phyloP scores from a whole-genome alignment of 768 basidiomycete species.

The Pisolithus marmoratus region DNA sequence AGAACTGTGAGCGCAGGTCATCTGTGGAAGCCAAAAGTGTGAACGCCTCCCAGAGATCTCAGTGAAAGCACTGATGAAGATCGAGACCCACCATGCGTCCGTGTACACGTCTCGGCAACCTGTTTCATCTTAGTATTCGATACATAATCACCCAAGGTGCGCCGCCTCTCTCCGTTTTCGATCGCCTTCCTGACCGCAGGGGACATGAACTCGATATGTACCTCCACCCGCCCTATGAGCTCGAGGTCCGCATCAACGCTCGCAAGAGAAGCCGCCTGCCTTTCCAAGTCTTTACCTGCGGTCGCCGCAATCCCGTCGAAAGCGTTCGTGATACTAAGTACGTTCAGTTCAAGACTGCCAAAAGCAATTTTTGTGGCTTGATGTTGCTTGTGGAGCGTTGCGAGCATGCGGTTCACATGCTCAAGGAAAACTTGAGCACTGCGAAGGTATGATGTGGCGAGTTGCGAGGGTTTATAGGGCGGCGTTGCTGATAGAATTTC shows the following conservation, averaged over 20 bases:
- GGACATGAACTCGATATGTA: slow-evolving; percentile 76
- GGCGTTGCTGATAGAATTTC: slow-evolving; percentile 63
- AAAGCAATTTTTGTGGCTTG: slow-evolving; percentile 72
- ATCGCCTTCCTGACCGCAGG: slow-evolving; percentile 60
- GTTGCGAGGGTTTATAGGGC: slow-evolving; percentile 62
- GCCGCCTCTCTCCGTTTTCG: slow-evolving; percentile 59
- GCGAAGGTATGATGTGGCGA: slow-evolving; percentile 61
- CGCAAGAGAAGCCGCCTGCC: slow-evolving; percentile 55
- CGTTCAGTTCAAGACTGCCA: slow-evolving; percentile 65
- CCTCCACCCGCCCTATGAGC: slow-evolving; percentile 56
- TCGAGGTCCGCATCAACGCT: slow-evolving; percentile 69
- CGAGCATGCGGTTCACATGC: slow-evolving; percentile 44
- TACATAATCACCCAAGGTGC: slow-evolving; percentile 79
- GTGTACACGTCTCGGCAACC: slow-evolving; percentile 66
- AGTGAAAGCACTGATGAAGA: neutral
- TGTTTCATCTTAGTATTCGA: slow-evolving; percentile 73
- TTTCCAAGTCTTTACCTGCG: slow-evolving; percentile 58
- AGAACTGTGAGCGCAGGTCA: slow-evolving; percentile 51
- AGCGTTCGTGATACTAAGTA: slow-evolving; percentile 63
- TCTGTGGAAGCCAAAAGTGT: slow-evolving; percentile 32
- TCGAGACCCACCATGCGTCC: slow-evolving; percentile 55
- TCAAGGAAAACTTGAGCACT: slow-evolving; percentile 63
- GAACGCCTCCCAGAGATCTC: neutral
- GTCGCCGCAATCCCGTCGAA: slow-evolving; percentile 56
- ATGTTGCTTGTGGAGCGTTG: slow-evolving; percentile 58